phyloP scores from a whole-genome alignment of 192 early-diverging fungal genomes.

The Coemansia reversa region DNA sequence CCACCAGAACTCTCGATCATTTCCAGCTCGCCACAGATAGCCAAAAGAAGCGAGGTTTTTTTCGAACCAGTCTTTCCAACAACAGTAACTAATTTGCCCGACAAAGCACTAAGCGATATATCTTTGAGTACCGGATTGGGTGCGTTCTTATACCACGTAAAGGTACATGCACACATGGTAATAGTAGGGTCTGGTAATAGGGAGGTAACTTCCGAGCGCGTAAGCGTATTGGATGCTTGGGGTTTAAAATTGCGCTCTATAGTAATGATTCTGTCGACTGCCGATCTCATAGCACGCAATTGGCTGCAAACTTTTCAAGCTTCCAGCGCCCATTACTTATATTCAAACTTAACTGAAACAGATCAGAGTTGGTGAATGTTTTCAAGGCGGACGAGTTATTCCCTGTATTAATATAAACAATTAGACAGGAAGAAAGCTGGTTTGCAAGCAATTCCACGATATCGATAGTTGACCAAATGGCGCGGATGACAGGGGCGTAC shows the following conservation, averaged over 20 bases:
- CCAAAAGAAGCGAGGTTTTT: slow-evolving; percentile 81
- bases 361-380: slow-evolving; percentile 22
- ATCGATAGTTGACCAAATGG: slow-evolving; percentile 14
- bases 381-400: neutral
- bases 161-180: slow-evolving; percentile 21
- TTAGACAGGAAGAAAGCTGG: slow-evolving; percentile 19
- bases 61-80: slow-evolving; percentile 83
- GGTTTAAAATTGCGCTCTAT: slow-evolving; percentile 20
- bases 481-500: slow-evolving; percentile 32
- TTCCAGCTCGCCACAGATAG: slow-evolving; percentile 82
- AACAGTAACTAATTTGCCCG: slow-evolving; percentile 69
- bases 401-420: slow-evolving; percentile 18
- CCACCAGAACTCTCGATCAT: slow-evolving; percentile 48
- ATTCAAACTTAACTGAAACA: slow-evolving; percentile 27
- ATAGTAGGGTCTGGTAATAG: neutral
- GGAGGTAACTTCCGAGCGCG: neutral
- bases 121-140: slow-evolving; percentile 19
- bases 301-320: slow-evolving; percentile 1
- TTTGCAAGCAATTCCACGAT: slow-evolving; percentile 4
- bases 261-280: slow-evolving; percentile 9
- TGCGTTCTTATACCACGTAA: slow-evolving; percentile 19
- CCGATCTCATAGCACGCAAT: neutral
- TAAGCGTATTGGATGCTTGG: slow-evolving; percentile 10
- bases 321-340: slow-evolving; percentile 7
- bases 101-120: slow-evolving; percentile 54